Evolutionary conservation across 768 basidiomycete species (phyloP).

Genomic region (Macrolepiota albuminosa): DNA sequence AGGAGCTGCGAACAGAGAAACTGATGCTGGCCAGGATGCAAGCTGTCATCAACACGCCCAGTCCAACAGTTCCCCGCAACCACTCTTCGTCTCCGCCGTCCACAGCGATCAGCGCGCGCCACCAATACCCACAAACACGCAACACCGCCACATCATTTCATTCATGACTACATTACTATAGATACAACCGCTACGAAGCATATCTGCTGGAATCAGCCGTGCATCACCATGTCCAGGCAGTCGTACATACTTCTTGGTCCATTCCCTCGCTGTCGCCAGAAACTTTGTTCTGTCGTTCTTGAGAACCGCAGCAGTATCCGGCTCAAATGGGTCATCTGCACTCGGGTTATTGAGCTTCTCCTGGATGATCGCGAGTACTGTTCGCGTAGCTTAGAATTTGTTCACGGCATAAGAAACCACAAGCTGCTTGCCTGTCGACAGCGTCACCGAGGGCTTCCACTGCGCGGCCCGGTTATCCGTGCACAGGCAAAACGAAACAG

Average conservation of each 20-base stretch:
- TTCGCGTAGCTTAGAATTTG: background rate
- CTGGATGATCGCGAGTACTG: constrained; percentile 72
- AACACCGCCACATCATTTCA: constrained; percentile 6
- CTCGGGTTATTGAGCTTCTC: constrained; percentile 88
- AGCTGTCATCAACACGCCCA: constrained; percentile 12
- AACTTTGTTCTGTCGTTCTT: constrained; percentile 79
- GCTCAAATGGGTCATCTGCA: constrained; percentile 84
- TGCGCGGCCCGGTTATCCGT: constrained; percentile 23
- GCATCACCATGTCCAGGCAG: background rate
- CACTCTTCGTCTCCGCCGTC: background rate
- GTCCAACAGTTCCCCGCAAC: background rate
- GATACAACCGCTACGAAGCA: constrained; percentile 10
- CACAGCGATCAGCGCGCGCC: constrained; percentile 3
- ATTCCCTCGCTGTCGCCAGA: constrained; percentile 71
- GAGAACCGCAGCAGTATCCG: constrained; percentile 79
- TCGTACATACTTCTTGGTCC: constrained; percentile 79
- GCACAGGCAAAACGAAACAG: background rate
- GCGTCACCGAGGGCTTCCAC: constrained; percentile 83
- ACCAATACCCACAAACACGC: constrained; percentile 12
- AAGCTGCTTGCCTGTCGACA: constrained; percentile 54
- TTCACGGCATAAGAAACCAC: background rate
- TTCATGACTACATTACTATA: background rate
- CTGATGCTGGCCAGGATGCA: constrained; percentile 7
- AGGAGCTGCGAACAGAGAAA: constrained; percentile 25
- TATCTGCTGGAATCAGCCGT: constrained; percentile 11